Base-by-base conservation (phyloP, 2,329 filamentous ascomycete genomes). In the Escovopsis sp. region DNA sequence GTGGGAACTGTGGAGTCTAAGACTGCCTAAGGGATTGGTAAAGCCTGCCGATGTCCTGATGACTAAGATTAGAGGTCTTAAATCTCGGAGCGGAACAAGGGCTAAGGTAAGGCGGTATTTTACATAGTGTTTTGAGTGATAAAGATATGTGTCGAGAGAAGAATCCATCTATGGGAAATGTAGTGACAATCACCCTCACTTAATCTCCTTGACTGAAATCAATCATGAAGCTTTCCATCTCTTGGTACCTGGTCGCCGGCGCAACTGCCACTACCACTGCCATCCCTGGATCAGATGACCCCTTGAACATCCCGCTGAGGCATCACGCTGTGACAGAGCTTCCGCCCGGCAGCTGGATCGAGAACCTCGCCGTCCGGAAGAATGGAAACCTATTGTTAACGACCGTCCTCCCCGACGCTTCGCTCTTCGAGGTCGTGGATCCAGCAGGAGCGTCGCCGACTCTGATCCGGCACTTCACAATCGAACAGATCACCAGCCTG, bases 351-450 rank as follows among this genome's bases (percentile, higher is more conserved):
- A 37, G 11, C 2, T 48, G 46, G 46, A 38, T 48, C 28, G 46
- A 48, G 26, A 48, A 44, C 40, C 45, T 48, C 8, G 46, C 41
- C 35, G 46, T 48, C 5, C 43, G 46, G 12, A 19, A 39, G 11
- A 48, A 46, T 15, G 46, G 46, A 4, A 44, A 46, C 32, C 43
- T 48, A n/a, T 33, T 45, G 11, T 36, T 45, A 11, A 48, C 40
- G 3, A 42, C 36, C 5, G 38, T 47, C 10, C 6, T 26, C 12
- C 44, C 46, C 12, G 40, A 46, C 12, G 46, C 44, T 6, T 43
- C 40, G 12, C 28, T 46, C 2, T 46, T 41, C 36, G 44, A 46
- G 12, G 33, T 46, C 5, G 10, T 28, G 12, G 33, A 42, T 8
- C 33, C 40, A 7, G n/a, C 34, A 6, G 26, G 41, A 15, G 11